Base-by-base conservation (phyloP, 345 rosid genomes). In the Rhodomyrtus tomentosa region DNA sequence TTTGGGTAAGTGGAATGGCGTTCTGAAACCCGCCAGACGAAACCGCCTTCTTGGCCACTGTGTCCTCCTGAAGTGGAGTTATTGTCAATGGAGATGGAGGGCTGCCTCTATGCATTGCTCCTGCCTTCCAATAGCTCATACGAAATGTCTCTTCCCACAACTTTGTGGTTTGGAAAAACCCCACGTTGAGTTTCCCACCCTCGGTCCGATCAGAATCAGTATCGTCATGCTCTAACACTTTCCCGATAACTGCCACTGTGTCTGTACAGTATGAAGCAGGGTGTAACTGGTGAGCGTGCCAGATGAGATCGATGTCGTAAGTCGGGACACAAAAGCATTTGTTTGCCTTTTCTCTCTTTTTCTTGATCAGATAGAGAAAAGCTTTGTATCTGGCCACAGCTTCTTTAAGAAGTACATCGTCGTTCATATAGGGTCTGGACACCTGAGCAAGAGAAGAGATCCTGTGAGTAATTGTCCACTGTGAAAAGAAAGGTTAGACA, bases 251-350 rank as follows among this genome's bases (percentile, higher is more conserved):
- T 87, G 89, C 89, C 74, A 40, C 87, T 87, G 93, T 48, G 86
- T 95, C 96, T 83, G 89, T 90, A 86, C 90, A 90, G 90, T 97
- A 97, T 48, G 93, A 87, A 59, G 86, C 85, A 12, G 98, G 95
- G 82, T 94, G 91, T 88, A 95, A 85, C 89, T 95, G 98, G 88
- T 95, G 99, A 45, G 98, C 89, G 73, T 97, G 98, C 99, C 98
- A 95, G 49, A 97, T 94, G 81, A 95, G 94, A 89, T 97, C 98
- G 59, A 97, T 91, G 90, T 97, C 99, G 80, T 94, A 95, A 82
- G 98, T 95, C 10, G 99, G 99, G 72, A 97, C 98, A 86, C 94
- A 91, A 79, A 95, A 94, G 83, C 91, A 83, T n/a, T 68, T 92
- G 13, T 90, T 55, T 52, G 94, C 92, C 81, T 83, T 90, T 88